phyloP scores from a whole-genome alignment of 345 rosid genomes.

The Eucalyptus globulus region DNA sequence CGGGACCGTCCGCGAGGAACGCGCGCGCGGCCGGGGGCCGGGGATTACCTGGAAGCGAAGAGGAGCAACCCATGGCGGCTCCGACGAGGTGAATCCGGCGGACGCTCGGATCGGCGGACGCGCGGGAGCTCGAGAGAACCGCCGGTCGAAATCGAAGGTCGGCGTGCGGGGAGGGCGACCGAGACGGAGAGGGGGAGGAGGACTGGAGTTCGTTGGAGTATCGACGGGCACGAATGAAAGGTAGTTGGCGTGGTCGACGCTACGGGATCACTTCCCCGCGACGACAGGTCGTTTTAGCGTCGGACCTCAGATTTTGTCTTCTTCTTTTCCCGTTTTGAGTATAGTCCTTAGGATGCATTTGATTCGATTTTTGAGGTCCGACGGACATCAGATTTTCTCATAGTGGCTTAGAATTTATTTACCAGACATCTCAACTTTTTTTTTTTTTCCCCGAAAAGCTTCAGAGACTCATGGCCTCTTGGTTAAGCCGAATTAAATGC shows the following conservation, averaged over 20 bases:
- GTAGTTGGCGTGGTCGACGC: neutral
- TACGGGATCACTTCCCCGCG: neutral
- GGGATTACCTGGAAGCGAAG: conserved; percentile 71
- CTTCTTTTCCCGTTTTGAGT: neutral
- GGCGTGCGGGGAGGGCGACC: neutral
- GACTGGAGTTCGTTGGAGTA: neutral
- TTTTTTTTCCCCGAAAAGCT: too few species aligned
- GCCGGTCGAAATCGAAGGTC: neutral
- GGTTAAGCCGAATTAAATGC: too few species aligned
- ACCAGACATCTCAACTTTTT: neutral
- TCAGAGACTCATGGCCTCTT: neutral
- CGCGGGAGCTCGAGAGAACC: neutral
- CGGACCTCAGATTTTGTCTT: neutral
- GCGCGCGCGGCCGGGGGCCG: neutral
- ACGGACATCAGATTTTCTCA: neutral
- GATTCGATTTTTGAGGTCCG: neutral
- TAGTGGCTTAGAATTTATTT: too few species aligned
- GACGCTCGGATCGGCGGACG: neutral
- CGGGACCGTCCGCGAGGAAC: neutral
- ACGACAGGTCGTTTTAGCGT: neutral
- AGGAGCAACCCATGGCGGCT: conserved; percentile 68
- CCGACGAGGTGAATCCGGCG: neutral
- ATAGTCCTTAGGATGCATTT: neutral
- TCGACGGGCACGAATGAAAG: neutral
- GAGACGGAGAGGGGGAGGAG: neutral